Conservation (phyloP, 2,329 filamentous ascomycete genomes). For the Pseudofabraea citricarpa region DNA sequence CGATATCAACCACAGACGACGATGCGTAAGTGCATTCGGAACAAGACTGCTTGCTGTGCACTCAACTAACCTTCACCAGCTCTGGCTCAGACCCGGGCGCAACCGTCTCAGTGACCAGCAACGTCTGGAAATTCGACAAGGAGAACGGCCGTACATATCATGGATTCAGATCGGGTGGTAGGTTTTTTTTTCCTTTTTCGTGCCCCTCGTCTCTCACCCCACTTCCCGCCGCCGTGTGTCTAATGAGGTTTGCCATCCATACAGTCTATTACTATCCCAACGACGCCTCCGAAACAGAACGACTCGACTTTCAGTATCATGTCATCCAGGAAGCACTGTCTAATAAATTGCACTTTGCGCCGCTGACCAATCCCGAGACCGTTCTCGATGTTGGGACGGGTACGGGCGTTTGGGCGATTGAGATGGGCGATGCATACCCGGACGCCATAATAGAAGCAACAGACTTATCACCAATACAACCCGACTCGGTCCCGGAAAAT, state of each 20-base stretch:
- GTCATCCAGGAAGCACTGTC: conserved; percentile 36
- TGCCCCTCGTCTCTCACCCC: no score
- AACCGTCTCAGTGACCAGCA: conserved; percentile 8
- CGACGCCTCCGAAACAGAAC: conserved; percentile 40
- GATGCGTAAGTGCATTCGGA: neutral
- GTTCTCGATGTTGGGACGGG: conserved; percentile 46
- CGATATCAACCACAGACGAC: neutral
- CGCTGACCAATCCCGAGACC: conserved; percentile 30
- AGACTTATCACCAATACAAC: conserved; percentile 62
- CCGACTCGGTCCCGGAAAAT: conserved; percentile 60
- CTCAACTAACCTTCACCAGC: neutral
- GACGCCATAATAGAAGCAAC: conserved; percentile 52
- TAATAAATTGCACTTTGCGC: conserved; percentile 35
- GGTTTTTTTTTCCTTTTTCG: neutral
- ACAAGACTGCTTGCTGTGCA: neutral
- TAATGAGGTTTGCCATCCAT: neutral
- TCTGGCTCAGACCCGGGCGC: neutral
- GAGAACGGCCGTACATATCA: conserved; percentile 15
- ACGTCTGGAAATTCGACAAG: conserved; percentile 10
- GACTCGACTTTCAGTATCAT: conserved; percentile 41
- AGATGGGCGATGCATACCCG: conserved; percentile 59
- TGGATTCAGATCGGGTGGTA: conserved; percentile 8
- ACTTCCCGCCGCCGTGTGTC: no score
- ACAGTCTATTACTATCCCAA: conserved; percentile 30
- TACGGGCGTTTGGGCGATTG: conserved; percentile 58